A percentile compares a stretch with the other conserved stretches of the same genome.
phyloP scores from a whole-genome alignment of 2,329 filamentous ascomycete genomes.

The Cordyceps fumosorosea region DNA sequence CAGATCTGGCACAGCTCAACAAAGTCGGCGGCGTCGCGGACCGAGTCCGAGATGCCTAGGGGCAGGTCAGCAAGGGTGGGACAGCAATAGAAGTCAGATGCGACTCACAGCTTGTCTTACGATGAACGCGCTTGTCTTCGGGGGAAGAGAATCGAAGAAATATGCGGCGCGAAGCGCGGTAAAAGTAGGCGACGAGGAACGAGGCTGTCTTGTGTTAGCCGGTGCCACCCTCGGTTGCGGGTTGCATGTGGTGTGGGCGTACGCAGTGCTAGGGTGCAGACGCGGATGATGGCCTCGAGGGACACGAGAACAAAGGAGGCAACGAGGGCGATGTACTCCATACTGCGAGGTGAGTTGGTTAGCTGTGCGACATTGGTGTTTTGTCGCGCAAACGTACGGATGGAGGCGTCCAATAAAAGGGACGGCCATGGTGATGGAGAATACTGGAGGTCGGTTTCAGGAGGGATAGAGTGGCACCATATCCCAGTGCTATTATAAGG shows the following conservation, averaged over 20 bases:
- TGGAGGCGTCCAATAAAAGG: slow-evolving; percentile 48
- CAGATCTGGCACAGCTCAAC: slow-evolving; percentile 87
- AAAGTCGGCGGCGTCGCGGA: slow-evolving; percentile 86
- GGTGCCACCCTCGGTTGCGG: not conserved
- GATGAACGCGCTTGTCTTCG: slow-evolving; percentile 59
- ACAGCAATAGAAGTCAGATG: no score
- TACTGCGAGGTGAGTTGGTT: slow-evolving; percentile 36
- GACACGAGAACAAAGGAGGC: slow-evolving; percentile 77
- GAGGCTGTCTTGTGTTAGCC: slow-evolving; percentile 47
- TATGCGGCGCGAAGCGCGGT: slow-evolving; percentile 70
- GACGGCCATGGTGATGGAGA: slow-evolving; percentile 38
- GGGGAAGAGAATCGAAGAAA: slow-evolving; percentile 75
- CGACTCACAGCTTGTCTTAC: slow-evolving; percentile 54
- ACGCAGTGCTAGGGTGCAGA: slow-evolving; percentile 86
- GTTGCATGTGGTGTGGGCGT: slow-evolving; percentile 15
- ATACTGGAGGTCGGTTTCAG: not conserved
- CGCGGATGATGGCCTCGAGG: slow-evolving; percentile 74
- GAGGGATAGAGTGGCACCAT: slow-evolving; percentile 1
- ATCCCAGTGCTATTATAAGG: not conserved
- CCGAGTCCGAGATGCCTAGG: slow-evolving; percentile 62
- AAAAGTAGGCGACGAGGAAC: slow-evolving; percentile 75
- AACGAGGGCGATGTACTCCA: slow-evolving; percentile 81
- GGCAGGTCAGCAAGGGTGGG: slow-evolving; percentile 52
- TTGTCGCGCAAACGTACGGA: slow-evolving; percentile 33
- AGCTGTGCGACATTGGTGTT: slow-evolving; percentile 4